Base-by-base conservation (phyloP, 768 basidiomycete species). In the Coprinopsis cinerea region DNA sequence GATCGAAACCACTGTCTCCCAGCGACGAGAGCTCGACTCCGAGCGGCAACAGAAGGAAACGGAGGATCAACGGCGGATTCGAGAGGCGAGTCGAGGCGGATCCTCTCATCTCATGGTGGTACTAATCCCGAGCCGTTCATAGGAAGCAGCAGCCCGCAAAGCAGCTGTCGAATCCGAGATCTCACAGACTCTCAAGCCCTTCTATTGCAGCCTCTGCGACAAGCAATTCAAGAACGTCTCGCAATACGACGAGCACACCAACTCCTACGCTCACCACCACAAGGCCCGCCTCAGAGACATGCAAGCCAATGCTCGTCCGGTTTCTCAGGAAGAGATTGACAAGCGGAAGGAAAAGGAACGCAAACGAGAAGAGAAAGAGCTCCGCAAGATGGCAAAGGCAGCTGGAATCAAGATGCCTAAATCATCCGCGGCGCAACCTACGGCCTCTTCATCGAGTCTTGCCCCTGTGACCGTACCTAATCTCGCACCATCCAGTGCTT, bases 191-290 rank as follows among this genome's bases (percentile, higher is more conserved):
- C 73, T 92, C 41, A 75, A 75, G 26, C 74, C 86, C 7, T 92
- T 92, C 66, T 91, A 90, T 61, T 92, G 90, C 62, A 67, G 73
- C 22, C 74, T 90, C 17, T 92, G 90, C 69, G 88, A 90, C 53
- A 91, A 91, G 62, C 90, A 92, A 62, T 92, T 91, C 68, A 77
- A 83, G 63, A 92, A 77, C 43, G 86, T 92, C 17, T 82, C 87
- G 0, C 89, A 90, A 59, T 92, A 88, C 57, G 90, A 92, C 55
- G 90, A 92, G 59, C 90, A 92, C 64, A 88, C 86, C 47, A 92
- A 91, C 59, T 90, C 90, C 5, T 91, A 90, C 56, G 86, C 88
- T 0, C 88, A 91, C 59, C 86, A 88, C 57, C 89, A 90, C 68
- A 90, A 86, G 66, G 83, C 83, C 28, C 83, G 90, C 43, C 77